A percentile compares a stretch with the other conserved stretches of the same genome.
These are phyloP conservation scores for Nematocida ausubeli DNA, from an alignment of 371 early-diverging fungal genomes.

Conservation along the genomic window DNA sequence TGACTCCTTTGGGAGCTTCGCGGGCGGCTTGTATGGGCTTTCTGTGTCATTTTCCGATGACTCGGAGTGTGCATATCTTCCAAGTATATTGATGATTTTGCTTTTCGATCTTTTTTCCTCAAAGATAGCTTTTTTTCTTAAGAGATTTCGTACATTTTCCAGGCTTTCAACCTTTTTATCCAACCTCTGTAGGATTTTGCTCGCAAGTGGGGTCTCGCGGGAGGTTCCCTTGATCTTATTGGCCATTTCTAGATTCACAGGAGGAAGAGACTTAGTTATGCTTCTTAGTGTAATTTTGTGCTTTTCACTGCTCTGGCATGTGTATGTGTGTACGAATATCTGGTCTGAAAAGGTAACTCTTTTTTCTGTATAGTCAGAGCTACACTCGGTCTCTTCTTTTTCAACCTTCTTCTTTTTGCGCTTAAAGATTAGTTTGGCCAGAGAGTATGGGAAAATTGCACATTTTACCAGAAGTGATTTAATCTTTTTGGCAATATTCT, in stretches of 20 bases:
- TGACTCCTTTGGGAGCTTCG: background rate
- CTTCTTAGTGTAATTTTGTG: conserved; percentile 17
- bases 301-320: background rate
- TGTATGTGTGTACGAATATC: conserved; percentile 10
- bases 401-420: background rate
- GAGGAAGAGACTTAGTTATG: conserved; percentile 30
- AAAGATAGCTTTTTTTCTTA: background rate
- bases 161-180: background rate
- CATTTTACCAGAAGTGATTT: background rate
- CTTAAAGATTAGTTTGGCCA: background rate
- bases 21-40: background rate
- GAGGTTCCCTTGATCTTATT: conserved; percentile 18
- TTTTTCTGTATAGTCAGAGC: background rate
- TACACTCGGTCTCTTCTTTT: background rate
- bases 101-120: conserved; percentile 1
- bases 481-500: background rate
- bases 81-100: conserved; percentile 41
- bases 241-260: background rate
- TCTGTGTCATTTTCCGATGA: background rate
- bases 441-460: background rate
- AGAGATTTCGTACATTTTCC: background rate
- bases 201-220: conserved; percentile 16
- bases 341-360: conserved; percentile 35
- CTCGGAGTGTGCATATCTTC: conserved; percentile 22
- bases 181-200: conserved; percentile 14